Percentiles rank a stretch among this genome's conserved stretches.
Evolutionary conservation across 148 eudicot species (phyloP).

Genomic region (Rhododendron ovatum): DNA sequence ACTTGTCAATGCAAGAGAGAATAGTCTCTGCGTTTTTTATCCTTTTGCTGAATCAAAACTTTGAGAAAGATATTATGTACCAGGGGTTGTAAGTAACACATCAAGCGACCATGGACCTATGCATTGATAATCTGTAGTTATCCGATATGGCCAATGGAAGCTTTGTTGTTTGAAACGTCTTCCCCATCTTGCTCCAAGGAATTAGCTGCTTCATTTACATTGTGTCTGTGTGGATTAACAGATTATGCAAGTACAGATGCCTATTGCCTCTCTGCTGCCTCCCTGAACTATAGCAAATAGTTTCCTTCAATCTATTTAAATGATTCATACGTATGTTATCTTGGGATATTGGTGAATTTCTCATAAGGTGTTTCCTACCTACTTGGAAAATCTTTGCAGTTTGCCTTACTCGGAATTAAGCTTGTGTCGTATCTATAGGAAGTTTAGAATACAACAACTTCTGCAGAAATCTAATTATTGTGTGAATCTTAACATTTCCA

Average conservation of each 20-base stretch:
- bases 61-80: background rate
- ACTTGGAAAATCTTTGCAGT: background rate
- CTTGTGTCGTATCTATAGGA: background rate
- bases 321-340: background rate
- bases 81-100: background rate
- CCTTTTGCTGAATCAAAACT: slow-evolving; percentile 4
- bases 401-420: background rate
- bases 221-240: background rate
- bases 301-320: background rate
- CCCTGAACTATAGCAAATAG: background rate
- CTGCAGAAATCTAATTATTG: background rate
- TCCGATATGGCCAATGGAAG: background rate
- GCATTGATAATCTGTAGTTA: background rate
- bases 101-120: background rate
- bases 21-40: background rate
- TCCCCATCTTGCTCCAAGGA: background rate
- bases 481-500: background rate
- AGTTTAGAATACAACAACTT: background rate
- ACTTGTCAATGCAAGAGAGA: background rate
- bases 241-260: background rate
- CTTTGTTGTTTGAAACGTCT: too few relatives aligned
- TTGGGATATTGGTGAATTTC: background rate
- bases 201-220: background rate
- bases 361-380: background rate
- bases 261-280: background rate